These are phyloP conservation scores for Wickerhamomyces bisporus DNA, from an alignment of 805 yeast species.

Conservation along the genomic window DNA sequence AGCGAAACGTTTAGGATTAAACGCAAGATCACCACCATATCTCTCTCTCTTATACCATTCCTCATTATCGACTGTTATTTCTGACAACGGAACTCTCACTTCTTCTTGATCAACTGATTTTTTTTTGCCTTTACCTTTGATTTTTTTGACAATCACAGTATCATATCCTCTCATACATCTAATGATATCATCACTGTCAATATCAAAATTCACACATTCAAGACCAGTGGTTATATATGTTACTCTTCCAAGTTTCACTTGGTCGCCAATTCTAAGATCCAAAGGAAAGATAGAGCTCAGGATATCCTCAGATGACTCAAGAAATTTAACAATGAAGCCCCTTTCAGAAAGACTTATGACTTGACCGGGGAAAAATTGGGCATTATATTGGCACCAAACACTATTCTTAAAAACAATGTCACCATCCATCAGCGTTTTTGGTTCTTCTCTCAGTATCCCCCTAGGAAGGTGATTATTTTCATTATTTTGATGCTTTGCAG, in stretches of 20 bases:
- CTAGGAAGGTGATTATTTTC: conserved; percentile 1
- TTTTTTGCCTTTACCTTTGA: conserved; percentile 10
- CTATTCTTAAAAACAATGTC: conserved; percentile 30
- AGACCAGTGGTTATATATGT: conserved; percentile 45
- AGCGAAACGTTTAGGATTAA: conserved; percentile 5
- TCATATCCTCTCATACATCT: conserved; percentile 61
- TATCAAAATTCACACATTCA: conserved; percentile 15
- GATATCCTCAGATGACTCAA: conserved; percentile 32
- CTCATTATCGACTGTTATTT: conserved; percentile 26
- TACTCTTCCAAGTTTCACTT: conserved; percentile 32
- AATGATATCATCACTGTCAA: conserved; percentile 27
- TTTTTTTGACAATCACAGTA: conserved; percentile 34
- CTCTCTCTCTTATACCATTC: conserved; percentile 32
- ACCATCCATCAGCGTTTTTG: conserved; percentile 15
- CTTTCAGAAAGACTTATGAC: conserved; percentile 26
- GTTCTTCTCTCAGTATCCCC: conserved; percentile 5
- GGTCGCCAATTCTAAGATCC: conserved; percentile 56
- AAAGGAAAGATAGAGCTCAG: conserved; percentile 28
- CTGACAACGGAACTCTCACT: conserved; percentile 22
- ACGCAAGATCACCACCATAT: conserved; percentile 17
- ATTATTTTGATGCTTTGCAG: too few relatives aligned
- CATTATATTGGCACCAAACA: conserved; percentile 51
- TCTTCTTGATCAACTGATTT: conserved; percentile 17
- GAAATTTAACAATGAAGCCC: conserved; percentile 32
- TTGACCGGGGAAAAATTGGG: conserved; percentile 47